These are phyloP conservation scores for Psidium friedrichsthalianum DNA, from an alignment of 345 rosid species.

Conservation along the genomic window DNA sequence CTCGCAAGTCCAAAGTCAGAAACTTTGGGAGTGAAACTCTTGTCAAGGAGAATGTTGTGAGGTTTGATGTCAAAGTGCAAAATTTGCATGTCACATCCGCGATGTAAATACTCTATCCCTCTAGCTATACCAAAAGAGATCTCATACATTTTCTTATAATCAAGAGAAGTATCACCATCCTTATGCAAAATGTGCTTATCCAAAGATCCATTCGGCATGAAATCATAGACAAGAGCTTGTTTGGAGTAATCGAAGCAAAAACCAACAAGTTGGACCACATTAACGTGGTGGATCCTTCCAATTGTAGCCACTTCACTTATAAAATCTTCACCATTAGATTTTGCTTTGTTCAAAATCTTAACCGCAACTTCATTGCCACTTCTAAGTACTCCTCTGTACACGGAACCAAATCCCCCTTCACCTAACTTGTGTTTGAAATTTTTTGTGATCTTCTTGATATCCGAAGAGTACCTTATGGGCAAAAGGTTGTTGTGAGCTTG, in stretches of 20 bases:
- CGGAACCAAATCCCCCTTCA: not conserved
- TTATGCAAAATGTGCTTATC: not conserved
- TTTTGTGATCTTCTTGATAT: not conserved
- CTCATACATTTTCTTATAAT: not conserved
- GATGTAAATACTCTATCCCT: not conserved
- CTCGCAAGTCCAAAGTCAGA: not conserved
- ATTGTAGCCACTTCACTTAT: not conserved
- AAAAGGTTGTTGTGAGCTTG: not conserved
- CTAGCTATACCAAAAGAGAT: not conserved
- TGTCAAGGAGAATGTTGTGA: not conserved
- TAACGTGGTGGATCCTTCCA: not conserved
- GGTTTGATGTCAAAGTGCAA: not conserved
- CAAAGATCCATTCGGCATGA: not conserved
- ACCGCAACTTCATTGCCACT: not conserved
- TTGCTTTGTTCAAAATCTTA: not conserved
- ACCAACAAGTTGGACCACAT: not conserved
- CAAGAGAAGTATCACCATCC: not conserved
- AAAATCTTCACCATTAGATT: not conserved
- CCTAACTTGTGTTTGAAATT: not conserved
- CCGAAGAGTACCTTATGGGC: not conserved
- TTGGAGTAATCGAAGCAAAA: not conserved
- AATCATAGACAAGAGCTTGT: not conserved
- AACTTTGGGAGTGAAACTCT: not conserved
- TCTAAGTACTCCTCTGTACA: not conserved
- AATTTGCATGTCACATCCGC: not conserved